phyloP scores from a whole-genome alignment of 75 land plant species.

The Sequoia sempervirens region DNA sequence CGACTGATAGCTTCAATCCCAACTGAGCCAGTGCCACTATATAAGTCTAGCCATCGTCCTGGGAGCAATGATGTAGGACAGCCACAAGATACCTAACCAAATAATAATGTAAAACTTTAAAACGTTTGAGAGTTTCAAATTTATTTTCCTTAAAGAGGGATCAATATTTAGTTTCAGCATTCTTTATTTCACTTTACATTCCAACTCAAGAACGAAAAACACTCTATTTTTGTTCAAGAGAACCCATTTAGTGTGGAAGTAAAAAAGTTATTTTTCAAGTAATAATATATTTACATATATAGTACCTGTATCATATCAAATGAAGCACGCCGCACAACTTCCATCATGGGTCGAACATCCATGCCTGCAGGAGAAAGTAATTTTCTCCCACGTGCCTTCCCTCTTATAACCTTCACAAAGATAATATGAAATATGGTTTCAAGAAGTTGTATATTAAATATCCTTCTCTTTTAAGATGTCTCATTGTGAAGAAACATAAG shows the following conservation, averaged over 20 bases:
- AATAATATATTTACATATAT: background rate
- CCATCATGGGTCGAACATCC: conserved; percentile 99
- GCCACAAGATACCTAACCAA: conserved; percentile 70
- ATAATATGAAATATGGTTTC: background rate
- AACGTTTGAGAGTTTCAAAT: background rate
- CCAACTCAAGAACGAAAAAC: background rate
- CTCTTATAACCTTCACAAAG: conserved; percentile 71
- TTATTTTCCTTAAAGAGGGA: background rate
- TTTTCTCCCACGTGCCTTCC: conserved; percentile 78
- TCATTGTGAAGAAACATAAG: background rate
- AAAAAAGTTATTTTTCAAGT: background rate
- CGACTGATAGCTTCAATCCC: conserved; percentile 99
- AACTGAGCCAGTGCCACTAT: conserved; percentile 98
- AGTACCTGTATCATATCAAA: conserved; percentile 91
- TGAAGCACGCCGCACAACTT: conserved; percentile 92
- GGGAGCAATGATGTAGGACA: conserved; percentile 61
- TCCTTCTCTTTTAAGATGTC: background rate
- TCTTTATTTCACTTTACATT: background rate
- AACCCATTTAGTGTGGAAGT: background rate
- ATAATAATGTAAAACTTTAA: conserved; percentile 1
- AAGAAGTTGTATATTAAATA: background rate
- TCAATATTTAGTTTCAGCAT: background rate
- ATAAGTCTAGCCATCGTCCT: conserved; percentile 97
- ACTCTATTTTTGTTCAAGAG: background rate
- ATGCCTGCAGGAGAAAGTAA: conserved; percentile 80